phyloP scores from a whole-genome alignment of 1,139 yeast genomes.

The Magnusiomyces sp. region DNA sequence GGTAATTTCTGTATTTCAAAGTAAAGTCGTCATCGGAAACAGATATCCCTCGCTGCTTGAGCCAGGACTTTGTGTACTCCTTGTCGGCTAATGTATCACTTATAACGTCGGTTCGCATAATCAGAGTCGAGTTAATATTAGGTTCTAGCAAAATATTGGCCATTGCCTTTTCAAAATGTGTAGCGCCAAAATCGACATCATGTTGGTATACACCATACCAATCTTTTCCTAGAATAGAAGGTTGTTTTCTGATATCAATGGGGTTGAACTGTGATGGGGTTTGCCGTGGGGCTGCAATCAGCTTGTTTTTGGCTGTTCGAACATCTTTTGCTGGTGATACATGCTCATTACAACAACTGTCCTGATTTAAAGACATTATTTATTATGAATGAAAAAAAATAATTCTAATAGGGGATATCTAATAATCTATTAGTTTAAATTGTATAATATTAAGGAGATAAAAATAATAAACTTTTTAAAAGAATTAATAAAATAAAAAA shows the following conservation, averaged over 20 bases:
- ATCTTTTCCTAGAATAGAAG: slow-evolving; percentile 48
- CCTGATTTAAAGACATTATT: no score
- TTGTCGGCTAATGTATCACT: slow-evolving; percentile 33
- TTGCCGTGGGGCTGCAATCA: slow-evolving; percentile 2
- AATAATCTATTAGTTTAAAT: no score
- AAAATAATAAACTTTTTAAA: no score
- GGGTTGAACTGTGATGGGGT: slow-evolving; percentile 13
- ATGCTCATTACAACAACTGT: no score
- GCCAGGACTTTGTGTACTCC: slow-evolving; percentile 9
- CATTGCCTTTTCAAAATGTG: slow-evolving; percentile 68
- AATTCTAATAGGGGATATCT: no score
- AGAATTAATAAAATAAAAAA: no score
- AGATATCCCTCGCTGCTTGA: slow-evolving; percentile 7
- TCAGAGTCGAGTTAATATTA: slow-evolving; percentile 84
- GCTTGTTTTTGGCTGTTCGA: slow-evolving; percentile 3
- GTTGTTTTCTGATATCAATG: slow-evolving; percentile 24
- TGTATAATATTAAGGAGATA: no score
- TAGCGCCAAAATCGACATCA: slow-evolving; percentile 31
- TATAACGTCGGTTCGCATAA: slow-evolving; percentile 78
- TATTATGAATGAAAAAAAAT: no score
- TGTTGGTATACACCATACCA: slow-evolving; percentile 43
- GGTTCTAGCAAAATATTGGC: slow-evolving; percentile 74
- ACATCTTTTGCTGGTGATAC: no score
- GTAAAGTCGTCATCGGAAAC: slow-evolving; percentile 6
- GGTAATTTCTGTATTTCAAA: no score